phyloP scores from a whole-genome alignment of 108 stramenopile genomes.

The Epithemia pelagica region DNA sequence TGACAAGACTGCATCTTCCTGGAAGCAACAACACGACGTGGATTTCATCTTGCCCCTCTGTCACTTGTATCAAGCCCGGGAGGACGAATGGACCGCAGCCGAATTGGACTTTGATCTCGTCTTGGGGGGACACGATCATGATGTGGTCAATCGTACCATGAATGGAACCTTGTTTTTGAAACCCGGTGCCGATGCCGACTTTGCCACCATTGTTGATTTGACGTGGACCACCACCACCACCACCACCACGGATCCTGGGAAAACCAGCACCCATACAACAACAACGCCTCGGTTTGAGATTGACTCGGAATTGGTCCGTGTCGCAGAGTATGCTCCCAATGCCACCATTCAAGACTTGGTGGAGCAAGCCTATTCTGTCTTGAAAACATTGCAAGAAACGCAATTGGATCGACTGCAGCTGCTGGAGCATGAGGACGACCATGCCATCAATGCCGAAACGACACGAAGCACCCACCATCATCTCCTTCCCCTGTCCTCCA shows the following conservation, averaged over 20 bases:
- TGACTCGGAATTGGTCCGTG: conserved; percentile 20
- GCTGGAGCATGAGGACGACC: no score
- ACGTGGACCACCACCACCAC: conserved; percentile 11
- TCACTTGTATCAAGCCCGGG: conserved; percentile 18
- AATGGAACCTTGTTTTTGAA: conserved; percentile 21
- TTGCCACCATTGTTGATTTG: conserved; percentile 21
- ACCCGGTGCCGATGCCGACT: conserved; percentile 18
- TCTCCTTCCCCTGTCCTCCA: conserved; percentile 7
- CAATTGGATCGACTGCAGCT: conserved; percentile 24
- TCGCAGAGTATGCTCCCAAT: conserved; percentile 21
- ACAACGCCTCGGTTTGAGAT: conserved; percentile 4
- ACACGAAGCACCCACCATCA: not conserved
- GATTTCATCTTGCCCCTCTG: conserved; percentile 26
- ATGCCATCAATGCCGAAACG: no score
- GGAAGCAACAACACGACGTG: conserved; percentile 13
- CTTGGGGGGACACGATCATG: conserved; percentile 33
- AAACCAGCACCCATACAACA: not conserved
- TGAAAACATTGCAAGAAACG: conserved; percentile 29
- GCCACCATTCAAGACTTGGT: conserved; percentile 14
- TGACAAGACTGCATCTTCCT: no score
- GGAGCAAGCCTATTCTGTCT: conserved; percentile 30
- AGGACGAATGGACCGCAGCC: conserved; percentile 16
- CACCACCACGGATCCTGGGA: no score
- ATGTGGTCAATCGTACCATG: conserved; percentile 19
- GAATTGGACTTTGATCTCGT: conserved; percentile 26